Evolutionary conservation across 2,329 filamentous ascomycete genomes (phyloP).

Genomic region (Cytospora chrysosperma): DNA sequence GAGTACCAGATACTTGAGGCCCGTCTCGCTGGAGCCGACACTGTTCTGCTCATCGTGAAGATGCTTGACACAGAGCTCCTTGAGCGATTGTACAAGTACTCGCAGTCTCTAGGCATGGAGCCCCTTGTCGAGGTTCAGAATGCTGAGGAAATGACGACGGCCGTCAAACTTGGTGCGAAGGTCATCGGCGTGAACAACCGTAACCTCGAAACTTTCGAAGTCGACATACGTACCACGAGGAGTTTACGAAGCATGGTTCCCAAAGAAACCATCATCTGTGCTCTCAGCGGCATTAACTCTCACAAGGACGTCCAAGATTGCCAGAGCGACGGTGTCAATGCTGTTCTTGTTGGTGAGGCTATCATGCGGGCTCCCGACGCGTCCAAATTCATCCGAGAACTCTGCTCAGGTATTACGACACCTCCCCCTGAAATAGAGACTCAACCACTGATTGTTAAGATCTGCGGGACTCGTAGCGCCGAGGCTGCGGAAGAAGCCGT

Average conservation of each 20-base stretch:
- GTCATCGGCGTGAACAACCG: slow-evolving; percentile 98
- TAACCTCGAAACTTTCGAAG: slow-evolving; percentile 93
- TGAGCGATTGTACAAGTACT: slow-evolving; percentile 82
- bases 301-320: slow-evolving; percentile 87
- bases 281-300: slow-evolving; percentile 88
- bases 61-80: slow-evolving; percentile 82
- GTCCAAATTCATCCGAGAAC: slow-evolving; percentile 75
- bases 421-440: slow-evolving; percentile 36
- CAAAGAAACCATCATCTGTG: slow-evolving; percentile 83
- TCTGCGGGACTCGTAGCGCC: slow-evolving; percentile 84
- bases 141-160: slow-evolving; percentile 85
- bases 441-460: slow-evolving; percentile 74
- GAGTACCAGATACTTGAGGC: slow-evolving; percentile 98
- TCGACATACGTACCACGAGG: slow-evolving; percentile 89
- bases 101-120: slow-evolving; percentile 89
- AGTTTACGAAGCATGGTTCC: slow-evolving; percentile 85
- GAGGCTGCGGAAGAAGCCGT: slow-evolving; percentile 80
- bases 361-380: slow-evolving; percentile 90
- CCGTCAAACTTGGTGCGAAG: slow-evolving; percentile 80
- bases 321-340: slow-evolving; percentile 84
- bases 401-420: slow-evolving; percentile 63
- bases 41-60: slow-evolving; percentile 93
- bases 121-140: slow-evolving; percentile 96
- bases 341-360: slow-evolving; percentile 90
- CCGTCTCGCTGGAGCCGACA: slow-evolving; percentile 88